These are phyloP conservation scores for Candida pseudoviswanathii DNA, from an alignment of 1,139 yeast species.

Conservation along the genomic window DNA sequence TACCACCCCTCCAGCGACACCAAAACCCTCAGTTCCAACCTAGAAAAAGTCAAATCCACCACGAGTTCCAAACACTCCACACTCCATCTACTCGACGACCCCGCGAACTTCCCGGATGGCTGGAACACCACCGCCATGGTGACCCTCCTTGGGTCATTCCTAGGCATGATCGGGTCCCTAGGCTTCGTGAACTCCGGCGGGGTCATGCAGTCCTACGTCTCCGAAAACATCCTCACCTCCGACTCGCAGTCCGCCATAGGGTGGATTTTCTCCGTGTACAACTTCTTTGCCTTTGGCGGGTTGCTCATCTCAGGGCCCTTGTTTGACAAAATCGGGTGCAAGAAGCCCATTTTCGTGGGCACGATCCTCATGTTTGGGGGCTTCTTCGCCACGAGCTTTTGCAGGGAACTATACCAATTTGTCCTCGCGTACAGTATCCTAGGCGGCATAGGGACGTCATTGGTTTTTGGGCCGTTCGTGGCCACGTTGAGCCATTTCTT, in stretches of 20 bases:
- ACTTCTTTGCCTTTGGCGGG: slow-evolving; percentile 31
- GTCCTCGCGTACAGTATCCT: slow-evolving; percentile 24
- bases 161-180: slow-evolving; percentile 27
- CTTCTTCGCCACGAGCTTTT: slow-evolving; percentile 25
- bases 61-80: background rate
- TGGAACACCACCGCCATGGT: slow-evolving; percentile 22
- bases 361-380: slow-evolving; percentile 23
- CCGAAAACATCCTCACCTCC: slow-evolving; percentile 20
- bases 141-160: slow-evolving; percentile 26
- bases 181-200: slow-evolving; percentile 33
- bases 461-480: slow-evolving; percentile 28
- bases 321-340: slow-evolving; percentile 27
- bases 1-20: background rate
- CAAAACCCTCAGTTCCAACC: background rate
- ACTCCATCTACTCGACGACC: slow-evolving; percentile 18
- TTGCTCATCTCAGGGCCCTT: slow-evolving; percentile 33
- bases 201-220: slow-evolving; percentile 28
- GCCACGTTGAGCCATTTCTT: slow-evolving; percentile 29
- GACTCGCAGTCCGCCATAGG: slow-evolving; percentile 27
- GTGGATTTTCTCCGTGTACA: slow-evolving; percentile 37
- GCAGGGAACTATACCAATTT: slow-evolving; percentile 27
- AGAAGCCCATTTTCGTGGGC: slow-evolving; percentile 21
- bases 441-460: slow-evolving; percentile 30
- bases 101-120: slow-evolving; percentile 29
- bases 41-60: background rate